These are phyloP conservation scores for Papiliotrema nemorosa DNA, from an alignment of 1,284 basidiomycete species.

Conservation along the genomic window DNA sequence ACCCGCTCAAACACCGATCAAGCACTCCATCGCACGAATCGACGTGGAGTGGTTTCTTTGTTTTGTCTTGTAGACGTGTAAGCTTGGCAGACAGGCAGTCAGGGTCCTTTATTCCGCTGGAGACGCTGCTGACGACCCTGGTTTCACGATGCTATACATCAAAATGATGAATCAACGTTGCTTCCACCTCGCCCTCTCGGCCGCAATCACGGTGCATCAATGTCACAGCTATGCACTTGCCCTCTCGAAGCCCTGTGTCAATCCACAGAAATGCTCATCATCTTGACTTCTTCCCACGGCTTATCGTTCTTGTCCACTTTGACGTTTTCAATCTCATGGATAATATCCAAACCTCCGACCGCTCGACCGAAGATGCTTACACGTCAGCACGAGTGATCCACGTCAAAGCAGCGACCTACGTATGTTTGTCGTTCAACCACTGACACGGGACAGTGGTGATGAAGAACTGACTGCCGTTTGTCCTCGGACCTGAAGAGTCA, in stretches of 20 bases:
- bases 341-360: slow-evolving; percentile 54
- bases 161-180: neutral
- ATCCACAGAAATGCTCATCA: slow-evolving; percentile 40
- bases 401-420: slow-evolving; percentile 35
- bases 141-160: neutral
- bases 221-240: too few species aligned
- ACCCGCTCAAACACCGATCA: too few species aligned
- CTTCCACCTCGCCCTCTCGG: too few species aligned
- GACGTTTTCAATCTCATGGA: slow-evolving; percentile 59
- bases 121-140: too few species aligned
- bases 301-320: slow-evolving; percentile 74
- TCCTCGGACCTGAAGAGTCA: slow-evolving; percentile 65
- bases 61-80: too few species aligned
- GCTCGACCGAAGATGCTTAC: slow-evolving; percentile 56
- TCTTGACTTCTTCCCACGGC: slow-evolving; percentile 86
- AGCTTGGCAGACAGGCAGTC: too few species aligned
- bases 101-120: too few species aligned
- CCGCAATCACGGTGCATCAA: too few species aligned
- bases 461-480: slow-evolving; percentile 93
- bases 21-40: too few species aligned
- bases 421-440: slow-evolving; percentile 69
- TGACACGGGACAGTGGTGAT: slow-evolving; percentile 94
- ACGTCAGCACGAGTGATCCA: neutral
- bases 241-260: neutral
- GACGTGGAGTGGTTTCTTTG: too few species aligned